These are phyloP conservation scores for Rhizoctonia solani DNA, from an alignment of 1,284 basidiomycete species.

Conservation along the genomic window DNA sequence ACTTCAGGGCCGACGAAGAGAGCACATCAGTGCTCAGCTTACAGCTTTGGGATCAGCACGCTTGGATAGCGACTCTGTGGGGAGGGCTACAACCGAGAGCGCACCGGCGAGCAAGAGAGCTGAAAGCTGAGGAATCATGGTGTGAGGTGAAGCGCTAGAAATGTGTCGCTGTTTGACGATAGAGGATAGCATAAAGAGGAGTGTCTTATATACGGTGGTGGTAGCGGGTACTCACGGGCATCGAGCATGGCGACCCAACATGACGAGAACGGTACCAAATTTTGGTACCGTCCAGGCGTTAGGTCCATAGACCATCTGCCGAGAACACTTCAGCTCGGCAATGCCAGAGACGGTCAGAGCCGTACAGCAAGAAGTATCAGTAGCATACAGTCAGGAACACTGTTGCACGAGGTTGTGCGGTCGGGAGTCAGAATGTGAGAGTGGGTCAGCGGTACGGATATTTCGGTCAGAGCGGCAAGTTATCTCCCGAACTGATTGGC, in stretches of 20 bases:
- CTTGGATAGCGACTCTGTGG: background rate
- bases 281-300: no score
- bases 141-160: background rate
- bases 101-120: background rate
- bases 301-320: no score
- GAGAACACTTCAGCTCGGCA: no score
- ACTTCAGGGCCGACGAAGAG: background rate
- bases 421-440: background rate
- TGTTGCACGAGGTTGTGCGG: background rate
- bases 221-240: no score
- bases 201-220: background rate
- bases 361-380: background rate
- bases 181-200: background rate
- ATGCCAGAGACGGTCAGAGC: no score
- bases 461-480: background rate
- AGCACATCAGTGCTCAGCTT: background rate
- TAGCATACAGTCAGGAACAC: background rate
- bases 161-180: background rate
- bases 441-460: background rate
- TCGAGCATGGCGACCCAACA: no score
- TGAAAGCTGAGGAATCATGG: constrained; percentile 4
- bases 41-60: constrained; percentile 17
- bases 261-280: no score
- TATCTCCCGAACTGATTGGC: background rate
- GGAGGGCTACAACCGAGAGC: background rate